Percentiles rank a stretch among this genome's conserved stretches.
Conservation (phyloP, 2,329 filamentous ascomycete species). For the Xylariomycetidae sp. region DNA sequence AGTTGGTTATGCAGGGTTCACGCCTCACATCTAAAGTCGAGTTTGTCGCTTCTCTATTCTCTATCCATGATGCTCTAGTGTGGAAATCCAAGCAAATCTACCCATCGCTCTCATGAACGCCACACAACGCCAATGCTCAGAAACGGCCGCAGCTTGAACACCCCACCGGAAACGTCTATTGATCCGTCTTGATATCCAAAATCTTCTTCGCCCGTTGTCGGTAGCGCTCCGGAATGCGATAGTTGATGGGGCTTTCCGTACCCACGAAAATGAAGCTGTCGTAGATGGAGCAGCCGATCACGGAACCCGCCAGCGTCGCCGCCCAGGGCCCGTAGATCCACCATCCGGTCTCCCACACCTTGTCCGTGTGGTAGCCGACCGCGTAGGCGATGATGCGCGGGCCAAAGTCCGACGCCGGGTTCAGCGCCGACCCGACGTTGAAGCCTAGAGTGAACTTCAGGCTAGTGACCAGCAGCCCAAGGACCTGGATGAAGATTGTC, state of each 20-base stretch:
- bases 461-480: constrained; percentile 28
- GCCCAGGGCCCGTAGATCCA: constrained; percentile 27
- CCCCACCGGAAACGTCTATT: background rate
- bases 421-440: constrained; percentile 30
- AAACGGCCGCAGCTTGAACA: too few relatives aligned
- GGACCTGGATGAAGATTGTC: constrained; percentile 10
- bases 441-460: constrained; percentile 30
- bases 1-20: too few relatives aligned
- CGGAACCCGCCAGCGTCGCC: constrained; percentile 19
- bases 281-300: constrained; percentile 24
- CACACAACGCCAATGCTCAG: too few relatives aligned
- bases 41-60: too few relatives aligned
- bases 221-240: constrained; percentile 9
- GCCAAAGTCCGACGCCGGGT: constrained; percentile 31
- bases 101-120: too few relatives aligned
- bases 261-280: constrained; percentile 25
- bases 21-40: too few relatives aligned
- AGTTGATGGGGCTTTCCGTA: constrained; percentile 21
- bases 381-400: constrained; percentile 27
- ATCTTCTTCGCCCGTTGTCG: constrained; percentile 7
- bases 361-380: constrained; percentile 21
- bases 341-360: constrained; percentile 25
- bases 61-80: too few relatives aligned
- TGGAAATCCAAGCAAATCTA: too few relatives aligned
- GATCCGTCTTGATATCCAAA: constrained; percentile 1